These are phyloP conservation scores for Mycena epipterygia DNA, from an alignment of 768 basidiomycete species.

Conservation along the genomic window DNA sequence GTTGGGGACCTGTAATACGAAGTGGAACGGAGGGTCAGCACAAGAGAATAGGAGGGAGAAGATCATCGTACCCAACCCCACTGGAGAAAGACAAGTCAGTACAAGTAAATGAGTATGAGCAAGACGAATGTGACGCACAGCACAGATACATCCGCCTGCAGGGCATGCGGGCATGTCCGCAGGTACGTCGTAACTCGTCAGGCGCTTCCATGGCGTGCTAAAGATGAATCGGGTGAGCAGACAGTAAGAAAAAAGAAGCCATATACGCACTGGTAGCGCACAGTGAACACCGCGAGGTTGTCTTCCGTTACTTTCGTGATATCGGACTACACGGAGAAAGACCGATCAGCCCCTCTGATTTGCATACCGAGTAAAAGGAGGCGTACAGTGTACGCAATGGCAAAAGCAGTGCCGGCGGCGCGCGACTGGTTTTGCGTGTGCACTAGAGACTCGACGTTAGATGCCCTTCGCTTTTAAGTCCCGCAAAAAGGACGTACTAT, in stretches of 20 bases:
- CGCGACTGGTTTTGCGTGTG: slow-evolving; percentile 65
- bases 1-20: slow-evolving; percentile 54
- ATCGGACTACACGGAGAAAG: slow-evolving; percentile 57
- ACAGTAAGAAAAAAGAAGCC: not conserved
- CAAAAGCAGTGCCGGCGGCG: slow-evolving; percentile 69
- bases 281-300: slow-evolving; percentile 66
- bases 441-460: slow-evolving; percentile 47
- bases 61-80: slow-evolving; percentile 65
- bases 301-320: slow-evolving; percentile 60
- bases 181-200: slow-evolving; percentile 62
- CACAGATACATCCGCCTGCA: slow-evolving; percentile 64
- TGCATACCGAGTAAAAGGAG: not conserved
- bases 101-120: not conserved
- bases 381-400: slow-evolving; percentile 64
- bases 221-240: not conserved
- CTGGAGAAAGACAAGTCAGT: slow-evolving; percentile 41
- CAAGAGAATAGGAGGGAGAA: not conserved
- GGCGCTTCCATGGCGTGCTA: slow-evolving; percentile 68
- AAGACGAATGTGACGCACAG: slow-evolving; percentile 50
- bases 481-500: slow-evolving; percentile 52
- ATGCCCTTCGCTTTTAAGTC: not conserved
- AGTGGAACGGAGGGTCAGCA: not conserved
- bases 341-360: not conserved
- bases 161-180: slow-evolving; percentile 64
- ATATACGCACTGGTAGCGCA: slow-evolving; percentile 58